These are phyloP conservation scores for Pythium pyrilobum DNA, from an alignment of 352 stramenopile genomes.

Conservation along the genomic window DNA sequence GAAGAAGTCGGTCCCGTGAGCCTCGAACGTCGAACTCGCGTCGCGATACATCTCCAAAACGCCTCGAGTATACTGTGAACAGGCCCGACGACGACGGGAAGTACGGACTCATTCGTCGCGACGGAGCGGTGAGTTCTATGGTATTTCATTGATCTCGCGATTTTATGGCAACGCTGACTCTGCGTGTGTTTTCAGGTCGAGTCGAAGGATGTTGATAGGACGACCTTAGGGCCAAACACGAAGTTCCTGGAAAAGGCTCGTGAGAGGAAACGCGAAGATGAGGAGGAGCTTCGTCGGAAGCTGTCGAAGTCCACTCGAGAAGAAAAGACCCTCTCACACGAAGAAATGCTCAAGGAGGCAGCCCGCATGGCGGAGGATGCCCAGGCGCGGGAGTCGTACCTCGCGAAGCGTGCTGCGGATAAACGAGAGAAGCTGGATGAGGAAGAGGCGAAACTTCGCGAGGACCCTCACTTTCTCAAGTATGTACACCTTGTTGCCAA, in stretches of 20 bases:
- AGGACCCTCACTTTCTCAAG: constrained; percentile 78
- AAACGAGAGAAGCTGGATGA: constrained; percentile 58
- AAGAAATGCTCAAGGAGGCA: constrained; percentile 59
- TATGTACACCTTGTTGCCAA: constrained; percentile 16
- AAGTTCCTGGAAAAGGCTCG: constrained; percentile 72
- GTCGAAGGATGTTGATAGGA: constrained; percentile 68
- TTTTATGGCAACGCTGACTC: background rate
- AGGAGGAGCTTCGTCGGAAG: constrained; percentile 63
- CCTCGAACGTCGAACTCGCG: background rate
- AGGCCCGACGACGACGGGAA: constrained; percentile 33
- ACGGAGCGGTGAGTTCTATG: constrained; percentile 41
- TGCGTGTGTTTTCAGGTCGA: constrained; percentile 26
- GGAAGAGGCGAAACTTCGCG: constrained; percentile 37
- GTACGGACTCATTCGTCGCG: constrained; percentile 59
- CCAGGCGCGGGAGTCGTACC: constrained; percentile 55
- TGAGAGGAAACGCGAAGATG: constrained; percentile 58
- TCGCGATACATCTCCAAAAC: background rate
- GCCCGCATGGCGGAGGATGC: constrained; percentile 76
- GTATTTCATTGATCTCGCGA: background rate
- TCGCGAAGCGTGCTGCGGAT: constrained; percentile 37
- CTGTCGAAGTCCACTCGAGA: constrained; percentile 36
- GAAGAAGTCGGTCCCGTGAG: background rate
- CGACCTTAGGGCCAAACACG: constrained; percentile 68
- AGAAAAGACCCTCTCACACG: constrained; percentile 27
- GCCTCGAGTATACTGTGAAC: constrained; percentile 16